phyloP scores from a whole-genome alignment of 164 flowering plant species.

The Hamamelis virginiana region DNA sequence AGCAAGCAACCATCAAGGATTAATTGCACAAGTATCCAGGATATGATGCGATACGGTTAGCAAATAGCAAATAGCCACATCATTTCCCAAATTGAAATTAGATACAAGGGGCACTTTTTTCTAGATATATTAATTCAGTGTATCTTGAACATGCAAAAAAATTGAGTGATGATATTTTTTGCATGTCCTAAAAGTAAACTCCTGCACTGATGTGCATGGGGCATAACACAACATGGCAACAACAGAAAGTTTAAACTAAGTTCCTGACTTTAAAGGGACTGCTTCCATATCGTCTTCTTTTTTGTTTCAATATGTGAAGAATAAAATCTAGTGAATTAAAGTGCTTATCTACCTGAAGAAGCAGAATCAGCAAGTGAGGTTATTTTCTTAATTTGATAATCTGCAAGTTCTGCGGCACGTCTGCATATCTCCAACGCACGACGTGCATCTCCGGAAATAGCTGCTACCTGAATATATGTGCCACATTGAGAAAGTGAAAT shows the following conservation, averaged over 20 bases:
- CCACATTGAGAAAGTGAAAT: slow-evolving; percentile 2
- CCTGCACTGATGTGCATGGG: too few relatives aligned
- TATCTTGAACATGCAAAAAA: too few relatives aligned
- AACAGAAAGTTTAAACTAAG: background rate
- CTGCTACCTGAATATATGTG: slow-evolving; percentile 71
- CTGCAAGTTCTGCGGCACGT: slow-evolving; percentile 93
- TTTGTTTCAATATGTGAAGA: background rate
- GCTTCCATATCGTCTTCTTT: background rate
- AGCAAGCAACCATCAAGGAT: too few relatives aligned
- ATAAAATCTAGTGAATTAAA: background rate
- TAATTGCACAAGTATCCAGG: too few relatives aligned
- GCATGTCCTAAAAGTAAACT: too few relatives aligned
- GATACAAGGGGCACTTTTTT: too few relatives aligned
- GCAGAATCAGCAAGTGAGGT: slow-evolving; percentile 23
- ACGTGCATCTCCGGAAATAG: slow-evolving; percentile 97
- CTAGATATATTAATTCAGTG: too few relatives aligned
- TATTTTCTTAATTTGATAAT: slow-evolving; percentile 59
- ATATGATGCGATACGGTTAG: too few relatives aligned
- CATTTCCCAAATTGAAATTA: too few relatives aligned
- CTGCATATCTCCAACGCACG: slow-evolving; percentile 94
- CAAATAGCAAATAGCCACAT: too few relatives aligned
- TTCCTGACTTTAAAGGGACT: background rate
- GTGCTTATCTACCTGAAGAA: slow-evolving; percentile 38
- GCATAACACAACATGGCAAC: too few relatives aligned
- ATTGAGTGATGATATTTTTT: too few relatives aligned